Base-by-base conservation (phyloP, 2,329 filamentous ascomycete genomes). In the Metarhizium sp. region DNA sequence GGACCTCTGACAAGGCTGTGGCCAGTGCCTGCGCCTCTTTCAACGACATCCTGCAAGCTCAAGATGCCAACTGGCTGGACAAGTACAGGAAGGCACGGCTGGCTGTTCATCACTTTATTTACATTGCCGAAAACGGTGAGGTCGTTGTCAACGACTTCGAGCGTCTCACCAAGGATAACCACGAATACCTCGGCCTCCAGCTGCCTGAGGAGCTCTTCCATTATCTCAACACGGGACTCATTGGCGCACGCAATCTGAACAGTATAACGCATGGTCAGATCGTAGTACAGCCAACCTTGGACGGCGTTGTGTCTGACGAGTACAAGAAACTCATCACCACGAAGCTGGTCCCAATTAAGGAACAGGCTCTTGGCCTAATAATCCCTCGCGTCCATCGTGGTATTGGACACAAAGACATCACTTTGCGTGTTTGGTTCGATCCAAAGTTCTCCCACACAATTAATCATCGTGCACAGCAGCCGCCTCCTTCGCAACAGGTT, bases 141-240 rank as follows among this genome's bases (percentile, higher is more conserved):
- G 80, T 96, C 51, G 81, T 82, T 57, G 87, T 91, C 16, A 78
- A 90, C 63, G 85, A 92, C 62, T 80, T 78, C 54, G 86, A 89
- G 7, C 78, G 83, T 54, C 81, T 91, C 20, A 92, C 94, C 2
- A 81, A 80, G 49, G 92, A 97, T 67, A 86, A 94, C 61, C 89
- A 95, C 66, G 86, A 92, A 65, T 92, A 96, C 66, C 82, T 96
- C 59, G 91, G 91, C n/a, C 82, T 95, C 57, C 87, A 92, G 57
- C 77, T 99, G 5, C 91, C 94, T 0, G 85, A 91, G 45, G 94
- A 99, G 71, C 77, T 97, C 18, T 92, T 92, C 68, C 88, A 90
- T 69, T 97, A 97, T 69, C 78, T 96, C 51, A 91, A 90, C 57
- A 85, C 82, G 52, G 94, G 90, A 38, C 75, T 96, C 47, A 83